Evolutionary conservation across 2,329 filamentous ascomycete species (phyloP).

Genomic region (Juglanconis sp.): DNA sequence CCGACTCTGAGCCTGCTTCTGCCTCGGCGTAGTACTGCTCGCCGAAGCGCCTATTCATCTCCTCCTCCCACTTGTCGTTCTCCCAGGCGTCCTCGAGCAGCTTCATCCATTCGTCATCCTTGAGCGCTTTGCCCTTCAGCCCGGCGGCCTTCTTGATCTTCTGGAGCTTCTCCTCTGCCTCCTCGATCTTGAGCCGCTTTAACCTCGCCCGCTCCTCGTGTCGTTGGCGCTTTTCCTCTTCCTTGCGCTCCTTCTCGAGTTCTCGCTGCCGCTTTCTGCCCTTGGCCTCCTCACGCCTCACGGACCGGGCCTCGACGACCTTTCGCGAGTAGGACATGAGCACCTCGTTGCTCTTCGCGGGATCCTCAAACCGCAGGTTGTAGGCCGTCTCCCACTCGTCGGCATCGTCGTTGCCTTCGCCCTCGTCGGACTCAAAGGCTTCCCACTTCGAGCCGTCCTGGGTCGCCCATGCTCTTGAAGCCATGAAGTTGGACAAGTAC

Average conservation of each 20-base stretch:
- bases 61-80: slow-evolving; percentile 81
- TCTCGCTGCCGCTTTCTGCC: slow-evolving; percentile 77
- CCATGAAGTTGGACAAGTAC: slow-evolving; percentile 93
- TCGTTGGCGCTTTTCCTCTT: slow-evolving; percentile 71
- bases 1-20: slow-evolving; percentile 63
- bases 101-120: slow-evolving; percentile 77
- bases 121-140: slow-evolving; percentile 60
- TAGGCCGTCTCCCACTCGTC: slow-evolving; percentile 91
- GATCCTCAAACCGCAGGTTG: slow-evolving; percentile 94
- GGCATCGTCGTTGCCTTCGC: slow-evolving; percentile 72
- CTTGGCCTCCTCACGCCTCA: slow-evolving; percentile 78
- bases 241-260: slow-evolving; percentile 71
- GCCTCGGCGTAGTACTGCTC: slow-evolving; percentile 82
- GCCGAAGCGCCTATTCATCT: slow-evolving; percentile 85
- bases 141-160: slow-evolving; percentile 90
- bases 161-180: slow-evolving; percentile 80
- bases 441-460: slow-evolving; percentile 64
- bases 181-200: slow-evolving; percentile 84
- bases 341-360: slow-evolving; percentile 80
- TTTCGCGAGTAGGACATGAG: slow-evolving; percentile 88
- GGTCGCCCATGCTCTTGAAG: slow-evolving; percentile 84
- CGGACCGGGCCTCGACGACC: slow-evolving; percentile 74
- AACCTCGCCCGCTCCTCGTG: slow-evolving; percentile 80
- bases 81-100: slow-evolving; percentile 89
- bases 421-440: slow-evolving; percentile 90